Evolutionary conservation across 2,329 filamentous ascomycete species (phyloP).

Genomic region (Didymella sp.): DNA sequence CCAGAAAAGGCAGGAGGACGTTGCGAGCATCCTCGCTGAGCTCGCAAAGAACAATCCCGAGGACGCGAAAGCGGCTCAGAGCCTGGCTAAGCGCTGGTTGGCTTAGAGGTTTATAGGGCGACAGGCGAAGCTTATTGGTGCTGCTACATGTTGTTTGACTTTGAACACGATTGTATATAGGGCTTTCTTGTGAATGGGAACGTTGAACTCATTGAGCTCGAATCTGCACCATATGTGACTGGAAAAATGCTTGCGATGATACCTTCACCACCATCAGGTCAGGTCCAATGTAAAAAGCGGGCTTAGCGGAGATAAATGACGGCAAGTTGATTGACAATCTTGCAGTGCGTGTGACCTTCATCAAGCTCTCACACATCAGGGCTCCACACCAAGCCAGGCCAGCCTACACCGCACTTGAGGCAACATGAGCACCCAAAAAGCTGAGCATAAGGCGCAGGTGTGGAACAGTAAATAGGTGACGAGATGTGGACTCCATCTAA

Average conservation of each 20-base stretch:
- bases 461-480: neutral
- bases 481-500: neutral
- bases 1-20: slow-evolving; percentile 27
- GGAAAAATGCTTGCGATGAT: too few relatives aligned
- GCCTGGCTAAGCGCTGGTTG: slow-evolving; percentile 25
- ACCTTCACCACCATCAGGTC: neutral
- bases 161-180: slow-evolving; percentile 10
- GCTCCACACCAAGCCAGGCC: slow-evolving; percentile 13
- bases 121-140: neutral
- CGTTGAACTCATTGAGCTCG: slow-evolving; percentile 10
- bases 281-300: neutral
- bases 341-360: slow-evolving; percentile 15
- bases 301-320: slow-evolving; percentile 2
- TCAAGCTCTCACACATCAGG: slow-evolving; percentile 9
- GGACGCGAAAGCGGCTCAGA: slow-evolving; percentile 25
- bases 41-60: slow-evolving; percentile 29
- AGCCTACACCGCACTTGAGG: slow-evolving; percentile 16
- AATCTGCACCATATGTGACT: neutral
- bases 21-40: slow-evolving; percentile 29
- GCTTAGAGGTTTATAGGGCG: slow-evolving; percentile 2
- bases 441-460: neutral
- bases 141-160: neutral
- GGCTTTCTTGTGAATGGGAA: slow-evolving; percentile 8
- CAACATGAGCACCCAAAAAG: neutral
- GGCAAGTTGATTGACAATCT: slow-evolving; percentile 9